A percentile compares a stretch with the other conserved stretches of the same genome.
Conservation (phyloP, 2,329 filamentous ascomycete species). For the Fusarium phyllophilum region DNA sequence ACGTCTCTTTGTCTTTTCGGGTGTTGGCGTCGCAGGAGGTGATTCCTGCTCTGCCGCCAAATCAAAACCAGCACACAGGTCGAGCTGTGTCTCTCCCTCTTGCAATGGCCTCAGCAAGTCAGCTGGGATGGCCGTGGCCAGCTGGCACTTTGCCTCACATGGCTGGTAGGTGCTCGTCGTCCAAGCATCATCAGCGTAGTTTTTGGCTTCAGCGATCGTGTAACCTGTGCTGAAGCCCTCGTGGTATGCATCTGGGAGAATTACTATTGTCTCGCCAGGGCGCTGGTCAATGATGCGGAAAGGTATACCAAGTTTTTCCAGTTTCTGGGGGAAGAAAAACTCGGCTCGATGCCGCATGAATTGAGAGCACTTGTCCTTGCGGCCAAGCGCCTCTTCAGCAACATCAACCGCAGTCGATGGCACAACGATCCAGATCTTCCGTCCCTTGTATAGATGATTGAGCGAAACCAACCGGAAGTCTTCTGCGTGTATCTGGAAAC, state of each 20-base stretch:
- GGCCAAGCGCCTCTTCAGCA: constrained; percentile 49
- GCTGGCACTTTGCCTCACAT: constrained; percentile 47
- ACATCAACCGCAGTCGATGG: constrained; percentile 50
- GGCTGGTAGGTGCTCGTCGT: constrained; percentile 50
- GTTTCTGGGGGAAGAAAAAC: constrained; percentile 54
- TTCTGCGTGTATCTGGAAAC: constrained; percentile 54
- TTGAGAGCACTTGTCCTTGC: constrained; percentile 50
- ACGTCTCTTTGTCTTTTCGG: constrained; percentile 30
- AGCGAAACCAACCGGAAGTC: constrained; percentile 53
- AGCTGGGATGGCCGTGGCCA: constrained; percentile 51
- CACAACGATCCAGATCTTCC: constrained; percentile 54
- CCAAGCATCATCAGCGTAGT: constrained; percentile 53
- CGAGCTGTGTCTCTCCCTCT: constrained; percentile 48
- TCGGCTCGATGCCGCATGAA: constrained; percentile 55
- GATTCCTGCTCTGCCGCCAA: constrained; percentile 11
- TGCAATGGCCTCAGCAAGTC: constrained; percentile 47
- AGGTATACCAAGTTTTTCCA: constrained; percentile 52
- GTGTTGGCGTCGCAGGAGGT: constrained; percentile 15
- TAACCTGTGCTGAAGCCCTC: constrained; percentile 56
- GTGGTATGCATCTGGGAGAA: constrained; percentile 54
- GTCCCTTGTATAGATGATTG: constrained; percentile 53
- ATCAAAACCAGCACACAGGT: constrained; percentile 47
- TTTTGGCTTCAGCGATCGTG: constrained; percentile 54
- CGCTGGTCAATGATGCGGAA: constrained; percentile 52
- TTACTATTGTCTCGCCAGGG: constrained; percentile 53